Evolutionary conservation across 805 yeast species (phyloP).

Genomic region (Blastobotrys parvus): DNA sequence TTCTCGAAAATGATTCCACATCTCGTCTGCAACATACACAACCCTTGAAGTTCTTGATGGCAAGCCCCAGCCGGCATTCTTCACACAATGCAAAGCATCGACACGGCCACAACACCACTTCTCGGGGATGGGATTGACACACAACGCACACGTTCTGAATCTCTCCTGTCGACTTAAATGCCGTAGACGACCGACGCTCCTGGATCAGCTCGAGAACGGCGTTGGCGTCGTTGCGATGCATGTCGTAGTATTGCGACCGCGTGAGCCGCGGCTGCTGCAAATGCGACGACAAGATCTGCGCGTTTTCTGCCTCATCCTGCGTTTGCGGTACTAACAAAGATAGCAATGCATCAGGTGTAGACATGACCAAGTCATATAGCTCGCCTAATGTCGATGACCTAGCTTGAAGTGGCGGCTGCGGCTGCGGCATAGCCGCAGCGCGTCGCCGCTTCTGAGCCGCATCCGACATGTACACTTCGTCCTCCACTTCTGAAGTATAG

Average conservation of each 20-base stretch:
- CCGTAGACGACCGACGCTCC: constrained; percentile 6
- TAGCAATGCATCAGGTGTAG: constrained; percentile 21
- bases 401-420: neutral
- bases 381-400: constrained; percentile 6
- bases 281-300: constrained; percentile 26
- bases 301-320: constrained; percentile 22
- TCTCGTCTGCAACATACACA: constrained; percentile 80
- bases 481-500: constrained; percentile 17
- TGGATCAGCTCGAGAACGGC: constrained; percentile 1
- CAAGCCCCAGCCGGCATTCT: constrained; percentile 65
- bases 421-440: neutral
- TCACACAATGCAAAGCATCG: constrained; percentile 85
- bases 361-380: constrained; percentile 13
- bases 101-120: constrained; percentile 88
- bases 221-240: neutral
- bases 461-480: neutral
- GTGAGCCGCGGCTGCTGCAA: constrained; percentile 10
- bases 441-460: neutral
- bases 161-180: too few species aligned
- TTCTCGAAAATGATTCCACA: constrained; percentile 58
- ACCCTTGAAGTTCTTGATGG: constrained; percentile 60
- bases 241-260: constrained; percentile 4
- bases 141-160: constrained; percentile 55
- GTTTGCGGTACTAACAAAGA: constrained; percentile 21
- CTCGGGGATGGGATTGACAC: constrained; percentile 67